phyloP scores from a whole-genome alignment of 2,329 filamentous ascomycete species.

The Clathrospora elynae region DNA sequence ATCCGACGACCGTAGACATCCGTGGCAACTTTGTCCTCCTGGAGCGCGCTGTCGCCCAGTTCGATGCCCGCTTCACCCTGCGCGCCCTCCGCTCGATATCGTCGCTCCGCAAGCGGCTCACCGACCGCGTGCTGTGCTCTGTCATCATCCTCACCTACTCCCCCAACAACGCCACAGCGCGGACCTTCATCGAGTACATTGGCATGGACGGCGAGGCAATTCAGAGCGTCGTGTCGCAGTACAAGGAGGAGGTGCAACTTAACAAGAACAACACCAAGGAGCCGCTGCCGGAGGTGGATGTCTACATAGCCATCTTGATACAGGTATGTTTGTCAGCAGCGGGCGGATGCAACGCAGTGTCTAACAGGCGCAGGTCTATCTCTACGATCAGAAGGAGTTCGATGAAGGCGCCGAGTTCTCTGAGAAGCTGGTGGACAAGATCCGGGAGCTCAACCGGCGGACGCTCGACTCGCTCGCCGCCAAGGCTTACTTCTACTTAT shows the following conservation, averaged over 20 bases:
- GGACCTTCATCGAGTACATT: constrained; percentile 72
- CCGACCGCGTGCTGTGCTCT: constrained; percentile 77
- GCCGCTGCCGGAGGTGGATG: constrained; percentile 81
- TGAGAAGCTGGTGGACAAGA: constrained; percentile 76
- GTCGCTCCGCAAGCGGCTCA: constrained; percentile 88
- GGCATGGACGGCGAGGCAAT: constrained; percentile 70
- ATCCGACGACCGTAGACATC: constrained; percentile 69
- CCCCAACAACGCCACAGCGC: constrained; percentile 67
- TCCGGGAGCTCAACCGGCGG: constrained; percentile 87
- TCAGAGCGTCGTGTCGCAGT: constrained; percentile 54
- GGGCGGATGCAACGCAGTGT: neutral
- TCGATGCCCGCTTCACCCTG: constrained; percentile 93
- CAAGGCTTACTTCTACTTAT: constrained; percentile 98
- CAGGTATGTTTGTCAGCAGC: constrained; percentile 39
- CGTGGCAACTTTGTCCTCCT: constrained; percentile 91
- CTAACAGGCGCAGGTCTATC: constrained; percentile 69
- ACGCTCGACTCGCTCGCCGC: constrained; percentile 92
- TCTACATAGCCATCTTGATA: constrained; percentile 81
- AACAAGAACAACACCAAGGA: constrained; percentile 73
- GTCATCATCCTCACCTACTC: constrained; percentile 82
- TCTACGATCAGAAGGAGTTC: constrained; percentile 83
- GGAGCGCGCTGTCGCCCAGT: constrained; percentile 88
- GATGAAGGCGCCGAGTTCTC: constrained; percentile 85
- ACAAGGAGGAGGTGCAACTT: constrained; percentile 68
- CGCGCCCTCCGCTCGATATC: constrained; percentile 94